These are phyloP conservation scores for Ilyonectria mors-panacis DNA, from an alignment of 2,329 filamentous ascomycete species.

Conservation along the genomic window DNA sequence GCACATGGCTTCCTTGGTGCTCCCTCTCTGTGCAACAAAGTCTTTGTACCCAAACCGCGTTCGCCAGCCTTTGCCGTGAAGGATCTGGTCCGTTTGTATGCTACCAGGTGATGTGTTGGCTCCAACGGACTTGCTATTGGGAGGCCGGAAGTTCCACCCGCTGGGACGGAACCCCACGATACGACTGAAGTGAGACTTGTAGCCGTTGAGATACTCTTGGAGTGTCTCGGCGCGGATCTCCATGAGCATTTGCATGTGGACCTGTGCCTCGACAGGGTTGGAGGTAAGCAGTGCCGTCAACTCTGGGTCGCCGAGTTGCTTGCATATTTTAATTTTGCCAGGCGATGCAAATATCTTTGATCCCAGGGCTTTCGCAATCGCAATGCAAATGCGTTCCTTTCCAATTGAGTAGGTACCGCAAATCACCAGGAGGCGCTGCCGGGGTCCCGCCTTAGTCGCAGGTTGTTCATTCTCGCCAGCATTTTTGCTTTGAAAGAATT, in stretches of 20 bases:
- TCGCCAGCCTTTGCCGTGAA: slow-evolving; percentile 79
- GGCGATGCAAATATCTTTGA: slow-evolving; percentile 92
- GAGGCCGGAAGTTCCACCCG: slow-evolving; percentile 92
- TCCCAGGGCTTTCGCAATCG: slow-evolving; percentile 87
- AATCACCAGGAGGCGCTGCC: slow-evolving; percentile 84
- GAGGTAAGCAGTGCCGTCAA: slow-evolving; percentile 83
- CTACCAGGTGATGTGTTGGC: slow-evolving; percentile 65
- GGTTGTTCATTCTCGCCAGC: slow-evolving; percentile 50
- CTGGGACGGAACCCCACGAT: slow-evolving; percentile 93
- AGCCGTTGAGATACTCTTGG: slow-evolving; percentile 86
- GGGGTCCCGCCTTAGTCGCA: slow-evolving; percentile 42
- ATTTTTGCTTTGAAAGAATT: slow-evolving; percentile 64
- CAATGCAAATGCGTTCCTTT: slow-evolving; percentile 95
- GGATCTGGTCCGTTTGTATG: slow-evolving; percentile 65
- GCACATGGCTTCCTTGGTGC: slow-evolving; percentile 85
- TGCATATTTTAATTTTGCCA: slow-evolving; percentile 86
- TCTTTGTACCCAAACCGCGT: slow-evolving; percentile 80
- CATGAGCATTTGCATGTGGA: slow-evolving; percentile 97
- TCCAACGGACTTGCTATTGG: slow-evolving; percentile 68
- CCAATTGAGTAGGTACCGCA: slow-evolving; percentile 98
- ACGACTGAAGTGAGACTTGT: slow-evolving; percentile 85
- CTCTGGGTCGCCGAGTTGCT: slow-evolving; percentile 88
- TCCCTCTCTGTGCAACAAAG: slow-evolving; percentile 85
- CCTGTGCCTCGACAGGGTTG: slow-evolving; percentile 87
- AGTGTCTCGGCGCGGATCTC: slow-evolving; percentile 94